Conservation (phyloP, 176 grass and related monocot genomes). For the Zea mays region Zm-B73-REFERENCE-NAM-5.0 NC_050097.1:84826001-84826500, state of each 20-base stretch:
- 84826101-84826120: slow-evolving; percentile 20
- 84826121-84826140: slow-evolving; percentile 57
- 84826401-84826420: slow-evolving; percentile 26
- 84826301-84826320: slow-evolving; percentile 83
- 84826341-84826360: neutral
- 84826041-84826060: slow-evolving; percentile 66
- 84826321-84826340: slow-evolving; percentile 54
- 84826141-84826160: slow-evolving; percentile 91
- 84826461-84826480: neutral
- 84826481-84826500: slow-evolving; percentile 15
- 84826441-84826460: neutral
- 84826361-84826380: neutral
- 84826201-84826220: slow-evolving; percentile 64
- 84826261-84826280: slow-evolving; percentile 75
- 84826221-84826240: slow-evolving; percentile 63
- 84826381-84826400: neutral
- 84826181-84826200: slow-evolving; percentile 91
- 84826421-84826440: slow-evolving; percentile 18
- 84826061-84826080: neutral
- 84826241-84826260: slow-evolving; percentile 86
- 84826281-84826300: slow-evolving; percentile 88
- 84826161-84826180: slow-evolving; percentile 94
- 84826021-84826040: slow-evolving; percentile 89
- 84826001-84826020: slow-evolving; percentile 89
- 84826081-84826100: slow-evolving; percentile 27